These are phyloP conservation scores for Pleurotus salmoneostramineus DNA, from an alignment of 768 basidiomycete species.

Conservation along the genomic window DNA sequence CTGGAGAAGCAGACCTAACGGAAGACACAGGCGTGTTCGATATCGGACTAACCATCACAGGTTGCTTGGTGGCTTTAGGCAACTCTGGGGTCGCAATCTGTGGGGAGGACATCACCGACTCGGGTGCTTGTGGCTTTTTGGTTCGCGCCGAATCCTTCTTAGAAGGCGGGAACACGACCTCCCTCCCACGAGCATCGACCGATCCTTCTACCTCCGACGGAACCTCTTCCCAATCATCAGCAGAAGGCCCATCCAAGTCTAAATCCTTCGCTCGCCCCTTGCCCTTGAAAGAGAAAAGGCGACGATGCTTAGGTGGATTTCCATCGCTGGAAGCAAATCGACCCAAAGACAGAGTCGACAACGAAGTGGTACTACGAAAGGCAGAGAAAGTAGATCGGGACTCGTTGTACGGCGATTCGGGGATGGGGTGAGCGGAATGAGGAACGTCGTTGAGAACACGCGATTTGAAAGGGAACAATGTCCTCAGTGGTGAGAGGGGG, in stretches of 20 bases:
- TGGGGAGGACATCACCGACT: too few species aligned
- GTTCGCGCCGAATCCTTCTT: not conserved
- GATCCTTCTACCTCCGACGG: constrained; percentile 1
- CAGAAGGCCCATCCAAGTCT: constrained; percentile 19
- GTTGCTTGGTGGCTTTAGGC: too few species aligned
- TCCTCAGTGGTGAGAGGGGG: constrained; percentile 43
- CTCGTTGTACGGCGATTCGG: constrained; percentile 35
- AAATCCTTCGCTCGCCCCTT: constrained; percentile 30
- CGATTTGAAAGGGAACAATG: constrained; percentile 39
- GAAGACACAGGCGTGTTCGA: not conserved
- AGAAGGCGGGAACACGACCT: not conserved
- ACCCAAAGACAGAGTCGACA: constrained; percentile 32
- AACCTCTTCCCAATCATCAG: constrained; percentile 47
- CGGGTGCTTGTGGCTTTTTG: too few species aligned
- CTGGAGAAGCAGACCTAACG: not conserved
- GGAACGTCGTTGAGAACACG: constrained; percentile 29
- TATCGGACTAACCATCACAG: too few species aligned
- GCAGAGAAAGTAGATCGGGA: constrained; percentile 30
- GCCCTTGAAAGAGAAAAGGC: constrained; percentile 34
- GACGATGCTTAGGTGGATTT: constrained; percentile 12
- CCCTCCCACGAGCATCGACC: not conserved
- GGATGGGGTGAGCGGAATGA: constrained; percentile 37
- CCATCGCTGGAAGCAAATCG: constrained; percentile 17
- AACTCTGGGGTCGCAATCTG: too few species aligned
- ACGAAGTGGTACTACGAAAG: constrained; percentile 43